Evolutionary conservation across 2,329 filamentous ascomycete species (phyloP), one percentile per base, ranked within the genome.

Genomic region (Hypoxylon sp.): DNA sequence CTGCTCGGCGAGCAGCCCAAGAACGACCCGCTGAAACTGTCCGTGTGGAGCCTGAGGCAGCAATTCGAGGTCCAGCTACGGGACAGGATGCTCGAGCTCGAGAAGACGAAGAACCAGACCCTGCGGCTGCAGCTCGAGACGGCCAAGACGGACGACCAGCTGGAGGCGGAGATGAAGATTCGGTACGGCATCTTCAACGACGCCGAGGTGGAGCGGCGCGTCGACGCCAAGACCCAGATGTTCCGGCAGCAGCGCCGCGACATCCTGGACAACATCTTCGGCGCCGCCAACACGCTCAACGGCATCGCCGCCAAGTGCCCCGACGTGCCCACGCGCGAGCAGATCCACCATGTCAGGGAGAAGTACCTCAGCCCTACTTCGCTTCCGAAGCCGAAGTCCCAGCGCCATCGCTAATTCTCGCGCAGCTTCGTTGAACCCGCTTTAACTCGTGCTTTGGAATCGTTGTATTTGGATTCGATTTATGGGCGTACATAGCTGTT

Each of bases 241-340:
- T 73, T 64, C 58, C 66, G 71, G 1, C 4, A 45, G 0, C 61
- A 74, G 2, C 70, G 71, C 16, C 48, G 60, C 1, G 42, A 33
- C 0, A 7, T 73, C 1, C 8, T 72, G 2, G 28, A 40, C 2
- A 62, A 68, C 20, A 48, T 75, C 20, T 64, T 71, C 16, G 18
- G 24, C 0, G 67, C 68, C 3, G 14, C 24, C 9, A 6, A 1
- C 4, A 63, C 26, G 12, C 57, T 72, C 12, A 2, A 16, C 16
- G 20, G 4, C 4, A 52, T 70, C 20, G 67, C 68, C 1, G 46
- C 14, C 0, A 24, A 1, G 2, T 62, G 68, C 22, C 51, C 67
- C 8, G 38, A 53, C 18, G 44, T 14, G 1, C 9, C 8, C 6
- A 57, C 56, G 8, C 22, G 22, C 14, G 22, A 20, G 2, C n/a